These are phyloP conservation scores for Daldinia concentrica DNA, from an alignment of 495 filamentous ascomycete species.

Conservation along the genomic window DNA sequence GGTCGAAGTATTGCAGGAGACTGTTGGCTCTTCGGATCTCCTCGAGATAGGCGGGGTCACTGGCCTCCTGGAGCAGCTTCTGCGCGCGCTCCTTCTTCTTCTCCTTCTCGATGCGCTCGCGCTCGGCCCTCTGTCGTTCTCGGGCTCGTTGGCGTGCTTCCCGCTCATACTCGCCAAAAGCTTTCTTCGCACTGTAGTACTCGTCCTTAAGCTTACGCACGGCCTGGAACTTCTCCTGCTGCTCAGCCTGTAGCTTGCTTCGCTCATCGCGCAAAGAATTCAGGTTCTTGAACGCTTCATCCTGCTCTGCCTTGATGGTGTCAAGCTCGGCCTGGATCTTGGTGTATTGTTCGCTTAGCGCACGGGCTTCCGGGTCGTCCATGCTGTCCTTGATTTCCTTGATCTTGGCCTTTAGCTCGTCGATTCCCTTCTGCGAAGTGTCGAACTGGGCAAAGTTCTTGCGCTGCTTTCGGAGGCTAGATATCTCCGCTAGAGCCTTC, in stretches of 20 bases:
- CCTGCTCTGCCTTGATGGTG: conserved; percentile 86
- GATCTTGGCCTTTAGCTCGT: conserved; percentile 83
- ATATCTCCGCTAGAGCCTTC: conserved; percentile 86
- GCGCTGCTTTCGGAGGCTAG: conserved; percentile 82
- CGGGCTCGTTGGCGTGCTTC: conserved; percentile 76
- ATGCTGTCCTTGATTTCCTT: conserved; percentile 83
- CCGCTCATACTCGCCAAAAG: conserved; percentile 80
- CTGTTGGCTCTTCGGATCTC: conserved; percentile 88
- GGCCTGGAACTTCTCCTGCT: conserved; percentile 81
- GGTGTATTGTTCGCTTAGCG: conserved; percentile 82
- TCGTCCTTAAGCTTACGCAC: conserved; percentile 87
- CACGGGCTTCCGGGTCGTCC: conserved; percentile 92
- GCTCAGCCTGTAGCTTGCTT: conserved; percentile 79
- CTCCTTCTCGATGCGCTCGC: conserved; percentile 80
- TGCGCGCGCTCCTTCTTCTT: conserved; percentile 85
- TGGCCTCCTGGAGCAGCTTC: conserved; percentile 89
- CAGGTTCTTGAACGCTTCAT: conserved; percentile 84
- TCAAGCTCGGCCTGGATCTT: conserved; percentile 87
- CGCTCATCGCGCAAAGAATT: conserved; percentile 89
- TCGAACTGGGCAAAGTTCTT: conserved; percentile 90
- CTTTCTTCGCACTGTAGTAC: conserved; percentile 79
- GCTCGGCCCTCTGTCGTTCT: conserved; percentile 67
- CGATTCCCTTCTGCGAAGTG: conserved; percentile 82
- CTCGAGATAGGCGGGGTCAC: conserved; percentile 84
- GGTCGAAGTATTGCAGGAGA: conserved; percentile 90